Base-by-base conservation (phyloP, 1,139 yeast species). In the Yamadazyma triangularis region DNA sequence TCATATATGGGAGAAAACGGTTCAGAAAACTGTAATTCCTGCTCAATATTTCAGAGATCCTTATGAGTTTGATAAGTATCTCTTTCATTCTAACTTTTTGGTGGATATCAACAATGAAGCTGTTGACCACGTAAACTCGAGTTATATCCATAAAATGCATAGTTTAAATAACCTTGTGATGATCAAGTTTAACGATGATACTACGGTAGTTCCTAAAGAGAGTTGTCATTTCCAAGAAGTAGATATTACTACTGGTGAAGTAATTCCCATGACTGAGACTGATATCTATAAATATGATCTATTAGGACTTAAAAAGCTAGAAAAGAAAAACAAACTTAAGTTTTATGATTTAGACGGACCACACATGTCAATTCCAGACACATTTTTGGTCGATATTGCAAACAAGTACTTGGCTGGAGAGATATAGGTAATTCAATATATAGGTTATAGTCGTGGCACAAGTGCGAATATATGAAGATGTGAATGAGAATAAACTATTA, bases 1-100 rank as follows among this genome's bases (percentile, higher is more conserved):
- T 22, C 87, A 78, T 44, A 76, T 83, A 1, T 85, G 88, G 79
- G 52, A 64, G 20, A 60, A 61, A 10, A 64, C 63, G 13, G 66
- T 83, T 0, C 94, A 84, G 47, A 63, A 64, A 9, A 57, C 70
- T 7, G 56, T 81, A 2, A 60, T 84, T 2, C 81, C 87, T 5
- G 93, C 94, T 0, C 94, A 84, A 47, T 85, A 82, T 50, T 85
- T 77, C 53, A 62, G 94, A 38, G 78, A 73, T 45, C 70, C 73
- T 4, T 42, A 43, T 11, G 64, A 73, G 15, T 61, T 65, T 33
- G 74, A 64, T 1, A 50, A 56, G 22, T 80, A 79, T 46, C 46
- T 75, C 37, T 55, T 61, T 20, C 58, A 71, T 38, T 76, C 83
- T 2, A 52, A 54, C 24, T 79, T 76, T 41, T 56, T 85, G 30